A percentile compares a stretch with the other conserved stretches of the same genome.
Conservation (phyloP, 2,329 filamentous ascomycete genomes). For the Trichoderma arundinaceum region DNA sequence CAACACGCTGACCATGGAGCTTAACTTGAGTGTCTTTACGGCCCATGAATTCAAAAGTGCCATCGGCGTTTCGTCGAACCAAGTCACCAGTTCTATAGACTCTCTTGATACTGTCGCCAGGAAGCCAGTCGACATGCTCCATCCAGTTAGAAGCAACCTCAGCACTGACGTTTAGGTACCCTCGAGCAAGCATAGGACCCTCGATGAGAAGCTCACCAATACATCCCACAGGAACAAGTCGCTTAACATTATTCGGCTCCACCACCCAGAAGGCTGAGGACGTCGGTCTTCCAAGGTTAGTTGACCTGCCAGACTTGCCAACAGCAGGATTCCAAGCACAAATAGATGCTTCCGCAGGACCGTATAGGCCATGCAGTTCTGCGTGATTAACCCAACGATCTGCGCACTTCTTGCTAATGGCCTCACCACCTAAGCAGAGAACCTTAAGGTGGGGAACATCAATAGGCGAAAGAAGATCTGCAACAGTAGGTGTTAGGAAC, state of each 20-base stretch:
- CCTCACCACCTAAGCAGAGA: conserved; percentile 30
- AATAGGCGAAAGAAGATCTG: conserved; percentile 26
- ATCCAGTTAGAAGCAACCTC: conserved; percentile 33
- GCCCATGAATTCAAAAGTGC: conserved; percentile 30
- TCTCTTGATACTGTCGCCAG: background rate
- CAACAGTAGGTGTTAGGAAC: conserved; percentile 35
- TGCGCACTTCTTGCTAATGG: conserved; percentile 26
- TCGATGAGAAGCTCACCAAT: conserved; percentile 37
- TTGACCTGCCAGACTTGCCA: conserved; percentile 16
- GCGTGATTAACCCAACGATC: conserved; percentile 20
- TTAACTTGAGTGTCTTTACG: conserved; percentile 31
- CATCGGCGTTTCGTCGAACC: conserved; percentile 30
- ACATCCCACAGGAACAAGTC: conserved; percentile 33
- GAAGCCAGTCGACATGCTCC: conserved; percentile 31
- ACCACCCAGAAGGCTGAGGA: conserved; percentile 35
- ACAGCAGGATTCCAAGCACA: conserved; percentile 23
- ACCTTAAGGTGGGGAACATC: conserved; percentile 28
- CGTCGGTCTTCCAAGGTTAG: conserved; percentile 30
- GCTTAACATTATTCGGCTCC: conserved; percentile 29
- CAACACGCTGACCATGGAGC: conserved; percentile 31
- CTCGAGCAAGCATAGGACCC: conserved; percentile 35
- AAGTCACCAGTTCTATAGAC: conserved; percentile 30
- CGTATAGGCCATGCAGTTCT: conserved; percentile 23
- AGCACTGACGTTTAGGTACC: conserved; percentile 32
- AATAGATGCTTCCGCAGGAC: conserved; percentile 30